Evolutionary conservation across 1,284 basidiomycete genomes (phyloP), one percentile per base, ranked within the genome.

Genomic region (Cryptococcus sp.): DNA sequence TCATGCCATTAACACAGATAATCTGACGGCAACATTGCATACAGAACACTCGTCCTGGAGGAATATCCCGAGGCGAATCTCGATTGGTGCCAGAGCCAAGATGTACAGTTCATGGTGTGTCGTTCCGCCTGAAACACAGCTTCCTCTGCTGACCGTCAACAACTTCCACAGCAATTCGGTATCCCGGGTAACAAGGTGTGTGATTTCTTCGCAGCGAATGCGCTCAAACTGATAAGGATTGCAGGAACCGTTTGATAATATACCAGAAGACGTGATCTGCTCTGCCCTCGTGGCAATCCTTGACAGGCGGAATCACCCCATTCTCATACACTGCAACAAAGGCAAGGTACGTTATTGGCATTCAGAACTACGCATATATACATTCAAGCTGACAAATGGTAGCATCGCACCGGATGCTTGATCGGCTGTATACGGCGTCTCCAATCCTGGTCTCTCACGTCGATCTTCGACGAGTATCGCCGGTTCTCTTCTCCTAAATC

Each of bases 241-340:
- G 46, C 25, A 79, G 67, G 80, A 81, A 70, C 80, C 80, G 1
- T 80, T 80, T 64, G 80, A 80, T 52, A 79, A 80, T 54, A 80
- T 83, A 44, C 81, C 82, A 3, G 80, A 82, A 47, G 80, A 83
- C 60, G 82, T 82, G 54, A 82, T 84, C 59, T 78, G 80, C 25
- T 77, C 79, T 1, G 83, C 83, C 0, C 75, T 84, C 23, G 73
- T 77, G n/a, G 79, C 80, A 3, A 80, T 83, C 20, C 68, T 83
- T n/a, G 83, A 84, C 64, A 65, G 66, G 39, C 72, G 82, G 4
- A 84, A 84, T 63, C 82, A 83, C 58, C 83, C 83, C 1, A 75
- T 84, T 26, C 68, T 83, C 37, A 82, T 84, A 19, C 83, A 84
- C 64, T 84, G 83, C 73, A 84, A 84, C 73, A 83, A 83, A 69